These are phyloP conservation scores for Leccinum fallax DNA, from an alignment of 1,284 basidiomycete species.

Conservation along the genomic window DNA sequence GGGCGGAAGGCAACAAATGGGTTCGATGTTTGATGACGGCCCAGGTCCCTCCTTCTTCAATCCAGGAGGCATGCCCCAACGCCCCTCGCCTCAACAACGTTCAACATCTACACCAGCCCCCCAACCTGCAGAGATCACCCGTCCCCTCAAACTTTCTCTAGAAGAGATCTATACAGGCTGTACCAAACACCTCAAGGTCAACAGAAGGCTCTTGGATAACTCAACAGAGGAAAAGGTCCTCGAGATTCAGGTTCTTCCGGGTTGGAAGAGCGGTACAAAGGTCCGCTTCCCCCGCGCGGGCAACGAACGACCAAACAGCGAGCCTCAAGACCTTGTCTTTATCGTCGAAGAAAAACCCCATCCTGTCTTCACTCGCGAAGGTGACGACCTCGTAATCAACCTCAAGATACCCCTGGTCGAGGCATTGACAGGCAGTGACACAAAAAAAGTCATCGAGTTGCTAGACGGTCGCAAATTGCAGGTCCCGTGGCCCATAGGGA, in stretches of 20 bases:
- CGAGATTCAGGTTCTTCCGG: slow-evolving; percentile 85
- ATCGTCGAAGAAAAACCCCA: slow-evolving; percentile 92
- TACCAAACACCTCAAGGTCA: slow-evolving; percentile 90
- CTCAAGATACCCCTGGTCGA: slow-evolving; percentile 80
- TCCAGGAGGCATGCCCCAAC: slow-evolving; percentile 48
- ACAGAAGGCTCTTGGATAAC: slow-evolving; percentile 73
- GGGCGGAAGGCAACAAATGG: slow-evolving; percentile 38
- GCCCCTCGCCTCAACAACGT: slow-evolving; percentile 27
- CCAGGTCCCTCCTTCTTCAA: slow-evolving; percentile 51
- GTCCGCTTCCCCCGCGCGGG: slow-evolving; percentile 87
- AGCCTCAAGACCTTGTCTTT: slow-evolving; percentile 86
- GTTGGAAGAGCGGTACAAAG: slow-evolving; percentile 90
- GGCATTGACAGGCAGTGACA: slow-evolving; percentile 65
- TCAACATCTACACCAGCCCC: slow-evolving; percentile 29
- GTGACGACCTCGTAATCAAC: slow-evolving; percentile 74
- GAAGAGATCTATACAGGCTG: slow-evolving; percentile 91
- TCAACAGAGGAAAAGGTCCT: slow-evolving; percentile 88
- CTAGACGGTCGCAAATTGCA: slow-evolving; percentile 81
- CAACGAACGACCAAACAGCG: slow-evolving; percentile 78
- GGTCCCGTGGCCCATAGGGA: slow-evolving; percentile 65
- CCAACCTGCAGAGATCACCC: slow-evolving; percentile 69
- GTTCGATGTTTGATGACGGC: slow-evolving; percentile 49
- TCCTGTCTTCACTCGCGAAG: slow-evolving; percentile 71
- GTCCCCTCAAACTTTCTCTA: slow-evolving; percentile 85
- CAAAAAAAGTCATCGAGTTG: slow-evolving; percentile 59